Percentiles rank a stretch among this genome's conserved stretches.
Conservation (phyloP, 2,329 filamentous ascomycete genomes). For the Macrophomina phaseolina region DNA sequence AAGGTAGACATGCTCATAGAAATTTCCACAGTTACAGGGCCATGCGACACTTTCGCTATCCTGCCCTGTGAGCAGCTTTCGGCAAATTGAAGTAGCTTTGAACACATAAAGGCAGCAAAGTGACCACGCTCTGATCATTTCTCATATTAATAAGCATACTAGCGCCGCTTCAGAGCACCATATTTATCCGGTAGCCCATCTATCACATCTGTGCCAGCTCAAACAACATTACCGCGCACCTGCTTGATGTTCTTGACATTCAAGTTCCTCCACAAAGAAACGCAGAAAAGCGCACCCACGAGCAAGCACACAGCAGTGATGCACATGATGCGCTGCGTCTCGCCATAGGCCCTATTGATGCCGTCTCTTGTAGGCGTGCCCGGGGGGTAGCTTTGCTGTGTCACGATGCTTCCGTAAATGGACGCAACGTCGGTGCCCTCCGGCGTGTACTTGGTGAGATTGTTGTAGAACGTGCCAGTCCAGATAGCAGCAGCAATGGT, state of each 20-base stretch:
- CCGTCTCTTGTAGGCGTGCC: constrained; percentile 54
- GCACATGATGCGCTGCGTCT: constrained; percentile 49
- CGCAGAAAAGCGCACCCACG: constrained; percentile 36
- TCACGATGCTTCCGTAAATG: constrained; percentile 59
- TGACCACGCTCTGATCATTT: no score
- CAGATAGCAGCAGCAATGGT: constrained; percentile 68
- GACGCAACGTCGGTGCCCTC: constrained; percentile 43
- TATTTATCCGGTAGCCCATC: no score
- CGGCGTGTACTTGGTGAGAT: constrained; percentile 55
- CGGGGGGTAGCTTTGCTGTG: constrained; percentile 58
- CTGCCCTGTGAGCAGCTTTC: no score
- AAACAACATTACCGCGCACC: constrained; percentile 43
- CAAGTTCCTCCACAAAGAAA: constrained; percentile 41
- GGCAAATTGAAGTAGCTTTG: no score
- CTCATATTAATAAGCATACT: no score
- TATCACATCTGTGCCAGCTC: background rate
- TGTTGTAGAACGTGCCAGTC: constrained; percentile 61
- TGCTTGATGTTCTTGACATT: constrained; percentile 44
- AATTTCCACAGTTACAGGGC: no score
- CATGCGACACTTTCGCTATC: no score
- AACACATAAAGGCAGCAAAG: no score
- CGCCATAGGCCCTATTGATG: constrained; percentile 39
- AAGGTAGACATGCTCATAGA: no score
- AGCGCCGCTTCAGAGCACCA: no score
- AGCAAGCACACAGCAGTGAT: constrained; percentile 43